Percentiles rank a stretch among this genome's conserved stretches.
phyloP scores from a whole-genome alignment of 176 grass and related monocot species.

The Secale cereale region DNA sequence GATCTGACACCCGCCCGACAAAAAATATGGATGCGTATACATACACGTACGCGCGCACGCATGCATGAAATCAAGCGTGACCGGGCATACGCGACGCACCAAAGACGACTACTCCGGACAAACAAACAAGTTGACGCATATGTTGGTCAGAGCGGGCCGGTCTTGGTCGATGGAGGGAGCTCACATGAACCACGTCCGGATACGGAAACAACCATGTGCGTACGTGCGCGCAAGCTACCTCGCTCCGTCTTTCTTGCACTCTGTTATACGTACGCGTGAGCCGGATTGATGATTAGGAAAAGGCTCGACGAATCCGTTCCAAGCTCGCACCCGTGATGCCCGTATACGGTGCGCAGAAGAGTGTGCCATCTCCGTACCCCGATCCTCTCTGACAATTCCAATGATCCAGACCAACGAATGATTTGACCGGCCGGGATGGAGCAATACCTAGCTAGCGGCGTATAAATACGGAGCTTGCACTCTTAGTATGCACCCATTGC shows the following conservation, averaged over 20 bases:
- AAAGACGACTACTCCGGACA: neutral
- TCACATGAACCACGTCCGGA: conserved; percentile 41
- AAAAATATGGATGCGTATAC: neutral
- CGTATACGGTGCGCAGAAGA: neutral
- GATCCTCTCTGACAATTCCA: neutral
- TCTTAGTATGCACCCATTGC: too few relatives aligned
- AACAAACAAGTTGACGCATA: neutral
- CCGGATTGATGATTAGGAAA: neutral
- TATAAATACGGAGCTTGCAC: conserved; percentile 13
- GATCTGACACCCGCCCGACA: neutral
- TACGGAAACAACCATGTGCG: neutral
- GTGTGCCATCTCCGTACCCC: neutral
- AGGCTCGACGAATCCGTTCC: neutral
- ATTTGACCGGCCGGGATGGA: neutral
- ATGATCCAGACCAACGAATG: neutral
- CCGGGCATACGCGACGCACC: neutral
- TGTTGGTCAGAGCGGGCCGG: neutral
- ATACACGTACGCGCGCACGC: neutral
- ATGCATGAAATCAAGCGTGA: neutral
- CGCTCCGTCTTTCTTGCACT: too few relatives aligned
- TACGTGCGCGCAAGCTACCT: neutral
- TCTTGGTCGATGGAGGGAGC: neutral
- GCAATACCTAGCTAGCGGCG: neutral
- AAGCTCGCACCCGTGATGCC: conserved; percentile 13
- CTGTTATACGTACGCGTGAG: too few relatives aligned